phyloP scores from a whole-genome alignment of 192 early-diverging fungal genomes.

The Geosiphon pyriformis region DNA sequence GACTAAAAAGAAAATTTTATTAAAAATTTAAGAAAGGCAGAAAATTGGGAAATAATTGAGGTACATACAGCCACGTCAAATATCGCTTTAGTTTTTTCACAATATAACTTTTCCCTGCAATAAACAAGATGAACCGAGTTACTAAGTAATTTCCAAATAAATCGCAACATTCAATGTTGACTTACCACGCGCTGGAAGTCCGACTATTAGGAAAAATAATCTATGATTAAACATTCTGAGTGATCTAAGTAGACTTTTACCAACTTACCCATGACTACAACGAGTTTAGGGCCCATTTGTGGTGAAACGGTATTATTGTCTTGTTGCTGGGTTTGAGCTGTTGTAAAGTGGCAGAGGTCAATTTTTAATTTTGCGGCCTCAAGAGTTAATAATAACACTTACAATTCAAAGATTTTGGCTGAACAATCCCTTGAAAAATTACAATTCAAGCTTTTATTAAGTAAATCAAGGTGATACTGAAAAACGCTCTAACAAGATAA shows the following conservation, averaged over 20 bases:
- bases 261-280: constrained; percentile 84
- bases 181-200: constrained; percentile 93
- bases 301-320: neutral
- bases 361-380: neutral
- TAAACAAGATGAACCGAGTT: no score
- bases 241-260: neutral
- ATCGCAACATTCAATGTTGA: no score
- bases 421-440: no score
- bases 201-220: constrained; percentile 48
- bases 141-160: no score
- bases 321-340: neutral
- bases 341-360: neutral
- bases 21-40: no score
- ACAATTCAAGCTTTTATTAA: no score
- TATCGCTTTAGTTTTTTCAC: constrained; percentile 94
- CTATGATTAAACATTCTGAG: neutral
- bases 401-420: no score
- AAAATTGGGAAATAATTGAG: no score
- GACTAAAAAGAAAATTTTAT: no score
- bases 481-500: no score
- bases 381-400: neutral
- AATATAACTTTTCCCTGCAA: no score
- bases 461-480: no score
- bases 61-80: constrained; percentile 72
- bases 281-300: constrained; percentile 59